Evolutionary conservation across 23 red algal genomes (phyloP).

Genomic region (Gracilariopsis chorda): DNA sequence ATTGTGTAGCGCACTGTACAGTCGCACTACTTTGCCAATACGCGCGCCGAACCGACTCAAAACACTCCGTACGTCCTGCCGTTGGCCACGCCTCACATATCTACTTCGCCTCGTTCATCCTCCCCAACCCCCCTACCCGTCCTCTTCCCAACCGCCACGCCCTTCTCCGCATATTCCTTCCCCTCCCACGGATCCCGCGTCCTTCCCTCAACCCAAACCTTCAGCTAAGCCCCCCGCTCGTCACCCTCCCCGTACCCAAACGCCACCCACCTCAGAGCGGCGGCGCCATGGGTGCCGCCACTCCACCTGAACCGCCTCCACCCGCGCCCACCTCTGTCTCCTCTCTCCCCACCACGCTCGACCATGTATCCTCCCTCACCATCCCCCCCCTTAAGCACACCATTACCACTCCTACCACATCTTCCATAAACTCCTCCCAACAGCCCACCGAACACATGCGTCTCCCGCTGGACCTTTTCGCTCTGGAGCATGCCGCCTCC

Average conservation of each 20-base stretch:
- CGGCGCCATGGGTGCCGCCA: conserved; percentile 7
- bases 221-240: not conserved
- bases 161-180: not conserved
- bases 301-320: not conserved
- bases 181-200: not conserved
- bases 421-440: not conserved
- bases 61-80: no score
- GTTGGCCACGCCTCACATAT: not conserved
- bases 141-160: not conserved
- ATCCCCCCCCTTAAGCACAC: conserved; percentile 24
- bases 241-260: not conserved
- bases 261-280: not conserved
- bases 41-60: no score
- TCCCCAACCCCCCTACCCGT: not conserved
- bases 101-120: not conserved
- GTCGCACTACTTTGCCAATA: no score
- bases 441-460: not conserved
- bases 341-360: not conserved
- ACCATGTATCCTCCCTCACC: conserved; percentile 28
- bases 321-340: not conserved
- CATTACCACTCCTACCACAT: not conserved
- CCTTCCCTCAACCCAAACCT: not conserved
- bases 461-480: not conserved
- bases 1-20: no score
- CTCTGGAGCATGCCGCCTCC: conserved; percentile 8